Conservation (phyloP, 805 yeast species). For the Wickerhamiella musiphila region DNA sequence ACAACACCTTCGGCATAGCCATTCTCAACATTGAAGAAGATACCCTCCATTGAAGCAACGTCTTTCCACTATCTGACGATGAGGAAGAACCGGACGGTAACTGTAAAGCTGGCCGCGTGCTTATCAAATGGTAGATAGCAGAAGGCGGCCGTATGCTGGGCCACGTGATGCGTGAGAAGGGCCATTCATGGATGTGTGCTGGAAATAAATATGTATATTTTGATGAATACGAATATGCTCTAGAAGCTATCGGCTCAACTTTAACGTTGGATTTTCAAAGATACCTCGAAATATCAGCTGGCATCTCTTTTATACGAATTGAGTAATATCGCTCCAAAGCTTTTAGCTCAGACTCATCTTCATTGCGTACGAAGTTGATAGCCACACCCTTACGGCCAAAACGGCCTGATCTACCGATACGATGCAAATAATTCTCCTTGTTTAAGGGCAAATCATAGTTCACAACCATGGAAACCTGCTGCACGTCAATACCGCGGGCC, state of each 20-base stretch:
- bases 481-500: conserved; percentile 98
- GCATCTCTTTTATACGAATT: conserved; percentile 85
- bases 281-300: conserved; percentile 38
- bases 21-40: conserved; percentile 71
- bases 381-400: conserved; percentile 96
- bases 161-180: too few relatives aligned
- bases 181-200: too few relatives aligned
- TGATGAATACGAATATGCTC: too few relatives aligned
- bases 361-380: conserved; percentile 74
- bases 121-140: too few relatives aligned
- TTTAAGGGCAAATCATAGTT: conserved; percentile 88
- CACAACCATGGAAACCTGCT: conserved; percentile 88
- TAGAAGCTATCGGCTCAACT: too few relatives aligned
- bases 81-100: too few relatives aligned
- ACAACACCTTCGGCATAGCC: conserved; percentile 92
- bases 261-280: too few relatives aligned
- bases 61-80: too few relatives aligned
- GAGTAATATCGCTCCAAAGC: conserved; percentile 79
- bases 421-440: conserved; percentile 89
- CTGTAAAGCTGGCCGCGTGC: too few relatives aligned
- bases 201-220: too few relatives aligned
- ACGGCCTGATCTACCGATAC: conserved; percentile 97
- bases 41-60: conserved; percentile 92
- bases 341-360: conserved; percentile 56
- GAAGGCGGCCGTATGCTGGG: too few relatives aligned